phyloP scores from a whole-genome alignment of 352 stramenopile genomes.

The Pythium sp. region DNA sequence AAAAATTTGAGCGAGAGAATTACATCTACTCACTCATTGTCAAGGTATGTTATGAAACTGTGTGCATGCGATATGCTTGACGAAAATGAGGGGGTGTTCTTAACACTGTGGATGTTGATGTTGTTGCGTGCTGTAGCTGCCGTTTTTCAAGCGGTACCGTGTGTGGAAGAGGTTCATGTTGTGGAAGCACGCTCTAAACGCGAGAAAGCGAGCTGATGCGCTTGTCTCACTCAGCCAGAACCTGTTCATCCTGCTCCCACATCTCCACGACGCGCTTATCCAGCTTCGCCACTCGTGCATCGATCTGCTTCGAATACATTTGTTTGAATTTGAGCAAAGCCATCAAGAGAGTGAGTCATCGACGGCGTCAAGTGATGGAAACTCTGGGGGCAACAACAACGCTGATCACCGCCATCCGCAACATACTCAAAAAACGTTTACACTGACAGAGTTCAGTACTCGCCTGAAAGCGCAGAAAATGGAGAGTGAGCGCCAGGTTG shows the following conservation, averaged over 20 bases:
- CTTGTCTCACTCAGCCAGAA: slow-evolving; percentile 58
- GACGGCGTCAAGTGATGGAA: too few relatives aligned
- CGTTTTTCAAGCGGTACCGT: slow-evolving; percentile 89
- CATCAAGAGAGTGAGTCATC: background rate
- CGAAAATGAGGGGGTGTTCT: background rate
- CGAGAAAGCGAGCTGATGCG: slow-evolving; percentile 35
- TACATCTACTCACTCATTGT: slow-evolving; percentile 83
- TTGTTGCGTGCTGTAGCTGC: slow-evolving; percentile 31
- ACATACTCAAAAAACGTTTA: slow-evolving; percentile 52
- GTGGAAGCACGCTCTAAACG: slow-evolving; percentile 81
- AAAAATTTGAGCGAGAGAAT: slow-evolving; percentile 91
- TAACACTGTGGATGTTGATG: background rate
- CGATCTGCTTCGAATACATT: slow-evolving; percentile 28
- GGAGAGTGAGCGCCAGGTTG: slow-evolving; percentile 50
- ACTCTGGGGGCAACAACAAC: background rate
- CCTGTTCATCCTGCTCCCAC: slow-evolving; percentile 87
- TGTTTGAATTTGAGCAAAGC: slow-evolving; percentile 44
- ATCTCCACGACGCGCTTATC: slow-evolving; percentile 80
- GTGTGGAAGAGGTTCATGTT: slow-evolving; percentile 90
- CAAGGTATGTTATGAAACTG: slow-evolving; percentile 32
- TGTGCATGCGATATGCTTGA: background rate
- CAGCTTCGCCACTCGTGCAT: slow-evolving; percentile 65
- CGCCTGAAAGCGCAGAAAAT: slow-evolving; percentile 71
- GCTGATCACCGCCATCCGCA: slow-evolving; percentile 14
- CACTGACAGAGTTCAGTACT: slow-evolving; percentile 77